Evolutionary conservation across 306 rosid species (phyloP).

Genomic region (Prinsepia uniflora): DNA sequence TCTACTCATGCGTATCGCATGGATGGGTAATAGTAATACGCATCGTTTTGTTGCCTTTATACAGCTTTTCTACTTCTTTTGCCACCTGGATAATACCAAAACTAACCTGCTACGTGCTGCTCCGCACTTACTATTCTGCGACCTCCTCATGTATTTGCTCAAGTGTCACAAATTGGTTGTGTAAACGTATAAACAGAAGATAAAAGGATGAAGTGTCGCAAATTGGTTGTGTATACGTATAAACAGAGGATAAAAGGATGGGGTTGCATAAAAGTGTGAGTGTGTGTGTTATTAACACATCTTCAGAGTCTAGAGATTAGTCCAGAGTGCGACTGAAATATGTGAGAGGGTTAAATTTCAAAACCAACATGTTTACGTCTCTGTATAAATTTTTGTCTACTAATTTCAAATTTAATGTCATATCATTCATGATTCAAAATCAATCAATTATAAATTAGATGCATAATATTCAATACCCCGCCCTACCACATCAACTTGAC

Average conservation of each 20-base stretch:
- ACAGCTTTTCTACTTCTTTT: not conserved
- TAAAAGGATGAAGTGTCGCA: no score
- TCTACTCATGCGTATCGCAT: constrained; percentile 21
- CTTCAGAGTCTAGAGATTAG: no score
- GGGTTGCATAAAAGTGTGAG: not conserved
- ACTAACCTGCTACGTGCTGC: not conserved
- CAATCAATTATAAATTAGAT: not conserved
- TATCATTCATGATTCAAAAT: not conserved
- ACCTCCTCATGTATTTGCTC: not conserved
- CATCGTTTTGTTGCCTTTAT: not conserved
- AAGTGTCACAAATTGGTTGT: no score
- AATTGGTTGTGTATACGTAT: not conserved
- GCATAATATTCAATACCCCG: not conserved
- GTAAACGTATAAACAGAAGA: not conserved
- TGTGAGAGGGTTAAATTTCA: not conserved
- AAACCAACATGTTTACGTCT: not conserved
- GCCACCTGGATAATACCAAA: not conserved
- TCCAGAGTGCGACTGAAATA: not conserved
- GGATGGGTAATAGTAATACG: not conserved
- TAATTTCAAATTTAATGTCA: not conserved
- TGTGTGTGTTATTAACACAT: not conserved
- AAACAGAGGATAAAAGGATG: no score
- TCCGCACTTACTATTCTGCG: not conserved
- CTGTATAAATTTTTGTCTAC: no score
- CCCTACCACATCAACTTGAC: no score